Base-by-base conservation (phyloP, 2,329 filamentous ascomycete species). In the Hypocreales sp. region DNA sequence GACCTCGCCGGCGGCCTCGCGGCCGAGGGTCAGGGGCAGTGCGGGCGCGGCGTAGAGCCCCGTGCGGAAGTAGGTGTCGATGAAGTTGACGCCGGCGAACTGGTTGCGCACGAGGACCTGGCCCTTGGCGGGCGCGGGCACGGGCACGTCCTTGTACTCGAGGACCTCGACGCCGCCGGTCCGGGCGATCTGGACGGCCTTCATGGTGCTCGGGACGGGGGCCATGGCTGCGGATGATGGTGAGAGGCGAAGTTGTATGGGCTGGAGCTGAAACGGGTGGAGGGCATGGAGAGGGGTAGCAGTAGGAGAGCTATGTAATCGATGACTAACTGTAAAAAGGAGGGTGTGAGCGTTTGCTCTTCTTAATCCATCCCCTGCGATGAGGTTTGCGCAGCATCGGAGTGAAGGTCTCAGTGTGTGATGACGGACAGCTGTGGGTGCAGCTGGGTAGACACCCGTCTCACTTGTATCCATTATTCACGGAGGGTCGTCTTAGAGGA, bases 41-140 rank as follows among this genome's bases (percentile, higher is more conserved):
- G 33, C 24, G 1, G 78, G 64, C 1, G 73, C 58, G 8, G 63
- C 58, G 61, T 93, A 93, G 27, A 92, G 68, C 8, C 86, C 86
- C 9, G 67, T 72, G 48, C 86, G 82, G 67, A 86, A 92, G 56
- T 93, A 92, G 21, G 60, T 92, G 53, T 93, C 86, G 44, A 93
- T 92, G 56, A 69, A 93, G 56, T 93, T 93, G 34, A 93, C 60
- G 33, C 84, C 86, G 26, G 78, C 64, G 47, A 69, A 79, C 36
- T 76, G 70, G 52, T 92, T 92, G 53, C 77, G 79, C 32, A 93
- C 69, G 4, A 93, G 67, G 14, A 93, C 53, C 39, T 92, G 64
- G 32, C 72, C 75, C n/a, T 75, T 68, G 20, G 68, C 59, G 3
- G 67, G 68, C 26, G 62, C 56, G 0, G 83, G 81, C 2, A 92